Evolutionary conservation across 2,329 filamentous ascomycete species (phyloP), one percentile per base, ranked within the genome.

Genomic region (Pestalotiopsis sp.): DNA sequence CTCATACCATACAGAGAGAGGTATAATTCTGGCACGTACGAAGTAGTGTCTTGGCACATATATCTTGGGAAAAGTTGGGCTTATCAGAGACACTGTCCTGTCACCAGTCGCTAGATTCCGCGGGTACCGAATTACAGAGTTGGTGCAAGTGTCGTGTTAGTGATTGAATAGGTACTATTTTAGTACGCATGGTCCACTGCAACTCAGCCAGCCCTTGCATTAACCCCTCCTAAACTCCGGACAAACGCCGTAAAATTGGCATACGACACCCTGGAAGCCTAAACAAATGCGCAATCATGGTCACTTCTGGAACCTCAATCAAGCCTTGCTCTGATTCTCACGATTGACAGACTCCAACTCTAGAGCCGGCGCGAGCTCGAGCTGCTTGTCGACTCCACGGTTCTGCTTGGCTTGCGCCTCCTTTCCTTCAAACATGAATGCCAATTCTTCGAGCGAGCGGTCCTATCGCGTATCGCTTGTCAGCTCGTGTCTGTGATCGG

Each of bases 401-500:
- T 72, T 72, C 68, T 72, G 71, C 61, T 70, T 71, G 2, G 71
- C 69, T 58, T 73, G 72, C n/a, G 72, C 69, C 35, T 74, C 75
- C 65, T 72, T 75, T 38, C 75, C 77, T 67, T 79, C 77, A 61
- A 79, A 78, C 67, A 79, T 77, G 68, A 78, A 78, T 17, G 74
- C 75, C 7, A 79, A 70, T 68, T 79, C 77, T 58, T 79, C 78
- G 4, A 79, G 71, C 1, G 77, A 77, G 11, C 75, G 72, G 20
- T 75, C 75, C 44, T 52, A 3, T 22, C 7, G 9, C 10, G 6
- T 52, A 9, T 9, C 17, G 17, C 3, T 52, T n/a, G 44, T 52
- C 17, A 52, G 44, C 44, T 20, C 3, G 17, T 17, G 9, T 9
- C 44, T 3, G 6, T n/a, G 9, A 20, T 52, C 17, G n/a, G 3